Evolutionary conservation across 176 grass and related monocot species (phyloP), one percentile per base, ranked within the genome.

Genomic region (Panicum miliaceum): DNA sequence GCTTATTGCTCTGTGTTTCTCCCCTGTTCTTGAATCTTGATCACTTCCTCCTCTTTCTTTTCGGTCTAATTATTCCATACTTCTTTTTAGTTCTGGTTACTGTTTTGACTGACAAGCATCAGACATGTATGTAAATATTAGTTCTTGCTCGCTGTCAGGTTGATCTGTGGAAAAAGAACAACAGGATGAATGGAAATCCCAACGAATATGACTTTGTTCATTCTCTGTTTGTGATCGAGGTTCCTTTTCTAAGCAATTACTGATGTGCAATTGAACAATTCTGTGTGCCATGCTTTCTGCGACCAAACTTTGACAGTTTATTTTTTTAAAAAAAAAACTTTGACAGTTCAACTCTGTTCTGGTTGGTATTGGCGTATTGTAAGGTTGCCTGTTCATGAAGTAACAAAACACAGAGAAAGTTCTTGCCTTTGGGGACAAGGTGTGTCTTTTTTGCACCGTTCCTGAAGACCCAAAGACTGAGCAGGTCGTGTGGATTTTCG

Each of bases 121-220:
- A 89, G 75, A 52, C 20, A 72, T 78, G 71, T 35, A 78, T 90
- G 84, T 90, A 90, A 90, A 90, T 90, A 90, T 86, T 78, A 86
- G 50, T 77, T 67, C 79, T 79, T 86, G 58, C 48, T 83, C 12
- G 58, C 73, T 60, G 62, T 87, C 71, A 58, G 48, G 38, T 75
- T 68, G 50, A 67, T 75, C 63, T 73, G 61, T 66, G 42, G 56
- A 26, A 32, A 54, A 84, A 34, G 23, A 68, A 67, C 82, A 58
- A 52, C 5, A 15, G 48, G 13, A 20, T 82, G 78, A 72, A 86
- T 59, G 35, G 8, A 70, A 75, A 40, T 12, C 26, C 26, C 67
- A 48, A 74, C 47, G 41, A 36, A 41, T 66, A 60, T 32, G 23
- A 69, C 36, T 62, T 61, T 68, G 68, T 80, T 74, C 27, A 43